Percentiles rank a stretch among this genome's conserved stretches.
Evolutionary conservation across 1,284 basidiomycete genomes (phyloP).

Genomic region (Golubevia sp.): DNA sequence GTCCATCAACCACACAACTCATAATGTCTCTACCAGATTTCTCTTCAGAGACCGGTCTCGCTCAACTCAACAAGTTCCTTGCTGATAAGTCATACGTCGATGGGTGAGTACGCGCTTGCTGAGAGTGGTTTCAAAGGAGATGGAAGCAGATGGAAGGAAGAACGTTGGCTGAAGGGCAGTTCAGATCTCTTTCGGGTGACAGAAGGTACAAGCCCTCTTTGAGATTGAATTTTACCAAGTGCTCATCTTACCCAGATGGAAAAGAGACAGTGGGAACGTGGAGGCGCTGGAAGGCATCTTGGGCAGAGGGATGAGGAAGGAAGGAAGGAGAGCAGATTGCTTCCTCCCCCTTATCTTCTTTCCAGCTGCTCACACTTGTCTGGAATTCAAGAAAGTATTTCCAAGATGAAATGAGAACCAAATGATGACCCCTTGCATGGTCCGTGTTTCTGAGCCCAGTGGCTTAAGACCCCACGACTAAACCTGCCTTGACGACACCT

Average conservation of each 20-base stretch:
- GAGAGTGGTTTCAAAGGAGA: too few species aligned
- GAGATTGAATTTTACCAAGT: too few species aligned
- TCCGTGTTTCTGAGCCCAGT: slow-evolving; percentile 63
- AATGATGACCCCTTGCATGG: slow-evolving; percentile 18
- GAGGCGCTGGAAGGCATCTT: too few species aligned
- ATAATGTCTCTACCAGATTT: slow-evolving; percentile 61
- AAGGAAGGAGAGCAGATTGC: background rate
- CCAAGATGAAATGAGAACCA: background rate
- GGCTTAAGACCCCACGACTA: slow-evolving; percentile 61
- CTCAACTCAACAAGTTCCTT: slow-evolving; percentile 49
- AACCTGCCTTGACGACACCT: slow-evolving; percentile 54
- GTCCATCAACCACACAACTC: background rate
- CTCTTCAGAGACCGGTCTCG: slow-evolving; percentile 38
- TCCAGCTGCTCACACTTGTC: slow-evolving; percentile 36
- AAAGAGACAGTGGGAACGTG: too few species aligned
- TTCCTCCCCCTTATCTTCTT: background rate
- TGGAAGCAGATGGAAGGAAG: background rate
- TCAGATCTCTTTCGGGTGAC: background rate
- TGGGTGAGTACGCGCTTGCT: slow-evolving; percentile 38
- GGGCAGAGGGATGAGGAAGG: too few species aligned
- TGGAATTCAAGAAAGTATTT: slow-evolving; percentile 21
- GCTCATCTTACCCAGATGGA: background rate
- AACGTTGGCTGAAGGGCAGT: background rate
- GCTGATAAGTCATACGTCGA: slow-evolving; percentile 56
- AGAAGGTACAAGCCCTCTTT: slow-evolving; percentile 5